These are phyloP conservation scores for Sordariomycetes sp. DNA, from an alignment of 2,329 filamentous ascomycete species.

Conservation along the genomic window DNA sequence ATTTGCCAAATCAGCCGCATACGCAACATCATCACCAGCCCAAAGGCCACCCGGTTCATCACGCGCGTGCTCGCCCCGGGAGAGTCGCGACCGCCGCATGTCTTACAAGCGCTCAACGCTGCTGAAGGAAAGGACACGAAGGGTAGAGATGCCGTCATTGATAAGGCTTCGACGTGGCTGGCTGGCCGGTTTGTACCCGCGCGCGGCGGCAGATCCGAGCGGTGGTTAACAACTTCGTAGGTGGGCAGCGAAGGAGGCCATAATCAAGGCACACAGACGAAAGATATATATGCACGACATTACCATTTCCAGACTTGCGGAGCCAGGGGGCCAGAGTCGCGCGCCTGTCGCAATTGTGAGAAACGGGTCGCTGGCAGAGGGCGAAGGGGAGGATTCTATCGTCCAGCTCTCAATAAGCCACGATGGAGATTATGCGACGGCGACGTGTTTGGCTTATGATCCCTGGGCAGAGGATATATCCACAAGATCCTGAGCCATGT, in stretches of 20 bases:
- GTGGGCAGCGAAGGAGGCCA: constrained; percentile 68
- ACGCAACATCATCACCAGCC: constrained; percentile 40
- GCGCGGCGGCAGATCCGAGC: too few relatives aligned
- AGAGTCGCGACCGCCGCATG: constrained; percentile 16
- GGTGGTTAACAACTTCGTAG: too few relatives aligned
- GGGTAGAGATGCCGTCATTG: too few relatives aligned
- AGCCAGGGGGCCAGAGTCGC: constrained; percentile 15
- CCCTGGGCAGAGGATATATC: not conserved
- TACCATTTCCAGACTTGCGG: constrained; percentile 19
- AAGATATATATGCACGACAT: constrained; percentile 55
- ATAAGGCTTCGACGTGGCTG: too few relatives aligned
- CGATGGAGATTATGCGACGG: constrained; percentile 73
- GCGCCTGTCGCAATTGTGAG: too few relatives aligned
- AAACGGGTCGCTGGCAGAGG: constrained; percentile 9
- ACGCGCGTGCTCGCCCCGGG: constrained; percentile 34
- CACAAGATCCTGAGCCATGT: too few relatives aligned
- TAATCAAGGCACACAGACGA: constrained; percentile 59
- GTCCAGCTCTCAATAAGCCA: constrained; percentile 78
- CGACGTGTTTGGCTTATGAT: constrained; percentile 49
- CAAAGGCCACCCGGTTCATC: constrained; percentile 33
- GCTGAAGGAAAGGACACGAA: too few relatives aligned
- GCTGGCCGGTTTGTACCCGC: too few relatives aligned
- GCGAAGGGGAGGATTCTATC: constrained; percentile 32
- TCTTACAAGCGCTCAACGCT: too few relatives aligned
- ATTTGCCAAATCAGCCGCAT: constrained; percentile 66